These are phyloP conservation scores for Anthracocystis setariae DNA, from an alignment of 1,284 basidiomycete genomes.

Conservation along the genomic window DNA sequence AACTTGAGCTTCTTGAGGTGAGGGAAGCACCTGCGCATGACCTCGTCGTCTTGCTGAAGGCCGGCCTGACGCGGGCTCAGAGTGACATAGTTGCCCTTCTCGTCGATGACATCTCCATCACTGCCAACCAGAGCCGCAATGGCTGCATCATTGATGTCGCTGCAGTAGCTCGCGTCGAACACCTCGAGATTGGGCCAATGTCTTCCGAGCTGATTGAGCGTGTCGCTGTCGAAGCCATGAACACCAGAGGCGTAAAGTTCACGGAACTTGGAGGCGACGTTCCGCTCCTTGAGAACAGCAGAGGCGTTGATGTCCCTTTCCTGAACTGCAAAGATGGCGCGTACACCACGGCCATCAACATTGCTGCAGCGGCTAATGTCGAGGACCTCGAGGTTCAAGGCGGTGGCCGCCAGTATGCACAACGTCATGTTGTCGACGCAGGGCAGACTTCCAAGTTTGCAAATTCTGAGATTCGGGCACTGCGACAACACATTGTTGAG, in stretches of 20 bases:
- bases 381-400: slow-evolving; percentile 73
- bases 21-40: slow-evolving; percentile 42
- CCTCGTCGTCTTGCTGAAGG: slow-evolving; percentile 26
- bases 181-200: slow-evolving; percentile 75
- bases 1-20: slow-evolving; percentile 80
- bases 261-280: slow-evolving; percentile 23
- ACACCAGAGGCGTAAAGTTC: slow-evolving; percentile 76
- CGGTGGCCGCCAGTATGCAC: slow-evolving; percentile 74
- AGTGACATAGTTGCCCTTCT: slow-evolving; percentile 21
- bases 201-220: slow-evolving; percentile 70
- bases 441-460: slow-evolving; percentile 77
- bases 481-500: slow-evolving; percentile 78
- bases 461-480: slow-evolving; percentile 74
- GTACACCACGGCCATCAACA: slow-evolving; percentile 75
- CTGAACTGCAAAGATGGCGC: slow-evolving; percentile 51
- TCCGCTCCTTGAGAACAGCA: slow-evolving; percentile 29
- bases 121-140: slow-evolving; percentile 75
- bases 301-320: slow-evolving; percentile 11
- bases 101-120: slow-evolving; percentile 14
- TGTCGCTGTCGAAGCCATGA: slow-evolving; percentile 73
- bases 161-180: slow-evolving; percentile 78
- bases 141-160: slow-evolving; percentile 78
- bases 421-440: slow-evolving; percentile 80
- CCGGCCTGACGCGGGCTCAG: slow-evolving; percentile 51
- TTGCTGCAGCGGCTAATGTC: slow-evolving; percentile 80